A percentile compares a stretch with the other conserved stretches of the same genome.
Evolutionary conservation across 331 rosid genomes (phyloP).

Genomic region (Malus hybrid): DNA sequence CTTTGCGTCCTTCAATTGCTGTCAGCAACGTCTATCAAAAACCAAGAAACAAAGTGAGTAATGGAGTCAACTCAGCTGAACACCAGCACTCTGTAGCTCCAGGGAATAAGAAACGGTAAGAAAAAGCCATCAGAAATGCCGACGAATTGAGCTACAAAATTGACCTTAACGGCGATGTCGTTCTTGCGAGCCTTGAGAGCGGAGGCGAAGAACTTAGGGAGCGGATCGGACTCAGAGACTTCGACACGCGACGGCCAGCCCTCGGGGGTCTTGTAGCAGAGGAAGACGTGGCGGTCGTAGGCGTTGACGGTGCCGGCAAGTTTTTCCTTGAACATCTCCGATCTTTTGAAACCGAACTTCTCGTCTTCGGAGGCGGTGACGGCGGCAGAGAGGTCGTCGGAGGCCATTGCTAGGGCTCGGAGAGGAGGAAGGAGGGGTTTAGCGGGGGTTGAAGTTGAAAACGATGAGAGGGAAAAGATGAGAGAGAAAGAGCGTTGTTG

Average conservation of each 20-base stretch:
- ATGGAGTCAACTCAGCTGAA: not conserved
- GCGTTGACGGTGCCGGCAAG: constrained; percentile 61
- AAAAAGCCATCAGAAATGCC: not conserved
- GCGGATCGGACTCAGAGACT: constrained; percentile 57
- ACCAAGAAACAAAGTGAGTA: not conserved
- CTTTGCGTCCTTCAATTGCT: no score
- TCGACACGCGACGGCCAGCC: constrained; percentile 68
- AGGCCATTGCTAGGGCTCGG: constrained; percentile 32
- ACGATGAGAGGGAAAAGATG: not conserved
- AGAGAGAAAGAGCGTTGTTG: not conserved
- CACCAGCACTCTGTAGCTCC: not conserved
- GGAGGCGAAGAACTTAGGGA: constrained; percentile 46
- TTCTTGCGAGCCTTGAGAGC: constrained; percentile 53
- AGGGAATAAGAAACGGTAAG: not conserved
- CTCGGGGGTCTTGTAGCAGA: constrained; percentile 61
- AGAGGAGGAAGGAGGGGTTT: not conserved
- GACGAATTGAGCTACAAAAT: not conserved
- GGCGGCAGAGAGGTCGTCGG: constrained; percentile 26
- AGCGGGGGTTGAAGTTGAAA: not conserved
- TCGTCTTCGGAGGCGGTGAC: constrained; percentile 24
- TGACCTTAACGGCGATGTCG: constrained; percentile 51
- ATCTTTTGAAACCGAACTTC: constrained; percentile 63
- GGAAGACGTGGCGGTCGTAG: constrained; percentile 81
- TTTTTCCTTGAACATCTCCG: constrained; percentile 63
- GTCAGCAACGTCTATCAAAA: no score